Evolutionary conservation across 345 rosid genomes (phyloP).

Genomic region (Geranium brycei): DNA sequence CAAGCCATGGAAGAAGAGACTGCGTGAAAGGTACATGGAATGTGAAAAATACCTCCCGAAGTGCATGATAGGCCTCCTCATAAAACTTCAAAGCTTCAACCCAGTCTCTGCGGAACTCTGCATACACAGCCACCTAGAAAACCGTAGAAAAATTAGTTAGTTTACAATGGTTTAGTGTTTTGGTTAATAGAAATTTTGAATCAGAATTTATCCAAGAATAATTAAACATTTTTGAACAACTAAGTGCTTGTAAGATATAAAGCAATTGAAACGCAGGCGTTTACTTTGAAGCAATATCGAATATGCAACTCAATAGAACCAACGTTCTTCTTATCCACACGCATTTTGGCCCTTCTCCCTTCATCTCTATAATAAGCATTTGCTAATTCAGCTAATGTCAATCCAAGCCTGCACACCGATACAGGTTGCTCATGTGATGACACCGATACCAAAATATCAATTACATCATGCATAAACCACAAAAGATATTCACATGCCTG

Average conservation of each 20-base stretch:
- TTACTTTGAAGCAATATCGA: constrained; percentile 83
- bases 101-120: constrained; percentile 95
- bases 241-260: neutral
- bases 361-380: constrained; percentile 68
- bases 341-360: constrained; percentile 61
- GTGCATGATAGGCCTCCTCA: constrained; percentile 68
- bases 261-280: constrained; percentile 25
- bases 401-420: constrained; percentile 41
- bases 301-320: constrained; percentile 51
- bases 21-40: neutral
- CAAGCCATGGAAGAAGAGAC: neutral
- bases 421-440: neutral
- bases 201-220: no score
- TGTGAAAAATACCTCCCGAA: constrained; percentile 48
- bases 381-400: constrained; percentile 48
- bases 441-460: neutral
- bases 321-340: constrained; percentile 59
- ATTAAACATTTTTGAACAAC: neutral
- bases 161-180: neutral
- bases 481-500: constrained; percentile 31
- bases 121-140: constrained; percentile 78
- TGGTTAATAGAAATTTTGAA: no score
- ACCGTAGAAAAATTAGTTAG: neutral
- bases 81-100: constrained; percentile 83
- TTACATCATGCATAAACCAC: neutral